A percentile compares a stretch with the other conserved stretches of the same genome.
Conservation (phyloP, 2,329 filamentous ascomycete species). For the Arthrobotrys megalospora region DNA sequence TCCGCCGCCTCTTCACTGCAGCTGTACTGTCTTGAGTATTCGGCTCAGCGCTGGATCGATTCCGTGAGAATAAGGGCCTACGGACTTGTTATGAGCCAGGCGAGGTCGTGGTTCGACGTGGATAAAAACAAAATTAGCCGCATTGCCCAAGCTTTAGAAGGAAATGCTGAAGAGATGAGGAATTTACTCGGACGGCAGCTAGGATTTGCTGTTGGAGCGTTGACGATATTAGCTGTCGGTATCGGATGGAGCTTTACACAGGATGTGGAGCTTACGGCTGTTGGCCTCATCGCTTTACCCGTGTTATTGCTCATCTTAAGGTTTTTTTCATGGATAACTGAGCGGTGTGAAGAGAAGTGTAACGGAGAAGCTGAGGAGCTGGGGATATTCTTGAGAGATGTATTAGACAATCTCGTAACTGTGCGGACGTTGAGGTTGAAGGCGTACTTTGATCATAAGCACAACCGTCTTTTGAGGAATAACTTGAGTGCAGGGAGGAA, state of each 20-base stretch:
- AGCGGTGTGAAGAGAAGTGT: conserved; percentile 79
- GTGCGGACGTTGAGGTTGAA: conserved; percentile 84
- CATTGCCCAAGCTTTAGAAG: conserved; percentile 81
- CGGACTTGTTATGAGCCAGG: conserved; percentile 80
- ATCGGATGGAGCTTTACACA: conserved; percentile 81
- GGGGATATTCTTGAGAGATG: conserved; percentile 79
- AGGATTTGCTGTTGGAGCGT: conserved; percentile 77
- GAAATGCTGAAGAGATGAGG: conserved; percentile 88
- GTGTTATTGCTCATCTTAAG: conserved; percentile 78
- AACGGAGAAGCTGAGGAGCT: conserved; percentile 76
- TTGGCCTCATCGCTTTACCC: conserved; percentile 79
- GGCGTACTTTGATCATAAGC: conserved; percentile 77
- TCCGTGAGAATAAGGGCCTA: conserved; percentile 78
- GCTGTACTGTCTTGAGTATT: conserved; percentile 80
- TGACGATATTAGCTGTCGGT: conserved; percentile 78
- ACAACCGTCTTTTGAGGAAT: conserved; percentile 71
- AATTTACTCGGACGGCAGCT: conserved; percentile 85
- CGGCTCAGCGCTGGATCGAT: conserved; percentile 83
- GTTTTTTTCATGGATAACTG: conserved; percentile 76
- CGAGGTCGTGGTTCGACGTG: conserved; percentile 82
- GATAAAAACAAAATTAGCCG: conserved; percentile 76
- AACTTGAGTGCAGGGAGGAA: conserved; percentile 76
- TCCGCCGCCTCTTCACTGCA: conserved; percentile 76
- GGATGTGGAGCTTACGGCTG: conserved; percentile 85
- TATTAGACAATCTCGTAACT: conserved; percentile 83